Conservation (phyloP, 768 basidiomycete species). For the Rossbeevera mucosa region DNA sequence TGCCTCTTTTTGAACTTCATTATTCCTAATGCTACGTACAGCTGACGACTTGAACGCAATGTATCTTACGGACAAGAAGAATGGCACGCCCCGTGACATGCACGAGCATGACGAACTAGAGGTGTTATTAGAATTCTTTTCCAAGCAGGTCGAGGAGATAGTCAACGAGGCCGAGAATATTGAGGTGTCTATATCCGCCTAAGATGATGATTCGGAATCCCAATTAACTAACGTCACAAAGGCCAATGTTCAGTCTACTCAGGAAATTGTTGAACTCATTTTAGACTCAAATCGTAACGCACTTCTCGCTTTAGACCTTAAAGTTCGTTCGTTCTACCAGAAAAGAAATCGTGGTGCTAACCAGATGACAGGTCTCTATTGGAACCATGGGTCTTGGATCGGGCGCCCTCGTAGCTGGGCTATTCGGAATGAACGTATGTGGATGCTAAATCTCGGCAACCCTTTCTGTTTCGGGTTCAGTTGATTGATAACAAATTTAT, state of each 20-base stretch:
- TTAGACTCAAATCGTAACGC: conserved; percentile 94
- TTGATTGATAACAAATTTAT: conserved; percentile 18
- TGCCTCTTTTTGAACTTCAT: neutral
- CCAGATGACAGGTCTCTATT: conserved; percentile 69
- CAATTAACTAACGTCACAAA: conserved; percentile 2
- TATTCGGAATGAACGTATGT: conserved; percentile 96
- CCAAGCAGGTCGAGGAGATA: conserved; percentile 95
- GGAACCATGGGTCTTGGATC: conserved; percentile 88
- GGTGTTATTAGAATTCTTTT: conserved; percentile 87
- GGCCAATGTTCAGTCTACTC: conserved; percentile 94
- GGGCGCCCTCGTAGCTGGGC: conserved; percentile 83
- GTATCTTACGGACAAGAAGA: conserved; percentile 88
- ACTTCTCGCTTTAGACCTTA: conserved; percentile 84
- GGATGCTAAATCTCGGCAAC: conserved; percentile 4
- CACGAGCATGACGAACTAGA: conserved; percentile 93
- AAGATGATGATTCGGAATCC: neutral
- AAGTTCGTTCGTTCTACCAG: conserved; percentile 42
- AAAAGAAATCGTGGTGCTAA: conserved; percentile 1
- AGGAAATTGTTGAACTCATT: conserved; percentile 96
- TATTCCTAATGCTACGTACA: conserved; percentile 28
- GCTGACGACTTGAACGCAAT: conserved; percentile 94
- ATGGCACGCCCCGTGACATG: conserved; percentile 49
- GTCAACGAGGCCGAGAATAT: conserved; percentile 89
- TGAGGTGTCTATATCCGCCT: conserved; percentile 45
- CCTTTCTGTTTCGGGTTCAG: conserved; percentile 24